Percentiles rank a stretch among this genome's conserved stretches.
Conservation (phyloP, 169 alveolate species). For the Cryptosporidium viatorum region DNA sequence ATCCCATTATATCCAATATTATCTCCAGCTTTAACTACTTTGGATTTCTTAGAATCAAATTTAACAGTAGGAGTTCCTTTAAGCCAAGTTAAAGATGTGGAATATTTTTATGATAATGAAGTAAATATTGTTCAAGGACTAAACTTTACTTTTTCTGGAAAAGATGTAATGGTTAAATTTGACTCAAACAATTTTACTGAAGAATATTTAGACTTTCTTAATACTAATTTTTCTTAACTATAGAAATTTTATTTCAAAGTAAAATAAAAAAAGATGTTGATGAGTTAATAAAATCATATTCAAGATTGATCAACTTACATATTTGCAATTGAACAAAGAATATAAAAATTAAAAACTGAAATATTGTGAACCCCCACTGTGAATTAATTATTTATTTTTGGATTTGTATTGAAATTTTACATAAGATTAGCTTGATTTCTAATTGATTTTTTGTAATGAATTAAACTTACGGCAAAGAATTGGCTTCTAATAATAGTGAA, state of each 20-base stretch:
- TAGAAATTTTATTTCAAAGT: not conserved
- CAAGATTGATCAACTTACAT: conserved; percentile 27
- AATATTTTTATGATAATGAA: conserved; percentile 15
- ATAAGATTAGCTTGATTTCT: not conserved
- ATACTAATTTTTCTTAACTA: not conserved
- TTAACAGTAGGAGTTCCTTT: conserved; percentile 21
- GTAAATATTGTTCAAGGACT: conserved; percentile 13
- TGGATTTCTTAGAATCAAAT: conserved; percentile 1
- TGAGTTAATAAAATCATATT: not conserved
- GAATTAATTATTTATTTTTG: not conserved
- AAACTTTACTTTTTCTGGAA: not conserved
- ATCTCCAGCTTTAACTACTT: conserved; percentile 1
- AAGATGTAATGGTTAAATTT: not conserved
- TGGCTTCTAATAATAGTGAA: conserved; percentile 33
- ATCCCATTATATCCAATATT: not conserved
- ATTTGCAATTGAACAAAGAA: conserved; percentile 35
- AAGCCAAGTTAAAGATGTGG: not conserved
- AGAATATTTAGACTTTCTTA: not conserved
- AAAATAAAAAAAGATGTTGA: not conserved
- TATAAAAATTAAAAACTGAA: conserved; percentile 51
- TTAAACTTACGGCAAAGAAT: conserved; percentile 52
- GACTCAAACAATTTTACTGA: not conserved
- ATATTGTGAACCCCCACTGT: conserved; percentile 60
- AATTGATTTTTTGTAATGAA: no score
- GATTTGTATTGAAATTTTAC: not conserved